Evolutionary conservation across 495 filamentous ascomycete genomes (phyloP).

Genomic region (Hamigera avellanea): DNA sequence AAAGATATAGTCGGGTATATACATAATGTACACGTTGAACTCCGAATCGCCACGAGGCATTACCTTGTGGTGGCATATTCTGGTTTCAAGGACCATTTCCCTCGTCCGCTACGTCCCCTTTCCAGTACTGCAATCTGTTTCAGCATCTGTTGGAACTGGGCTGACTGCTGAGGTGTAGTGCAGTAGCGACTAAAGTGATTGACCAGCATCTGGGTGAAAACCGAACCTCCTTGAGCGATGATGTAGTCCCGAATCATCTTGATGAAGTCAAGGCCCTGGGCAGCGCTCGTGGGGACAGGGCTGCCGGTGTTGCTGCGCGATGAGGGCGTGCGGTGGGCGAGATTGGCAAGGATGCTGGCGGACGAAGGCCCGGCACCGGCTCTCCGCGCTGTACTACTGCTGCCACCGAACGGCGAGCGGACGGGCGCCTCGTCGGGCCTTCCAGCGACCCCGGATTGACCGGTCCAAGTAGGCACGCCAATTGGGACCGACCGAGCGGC

Average conservation of each 20-base stretch:
- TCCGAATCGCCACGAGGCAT: too few species aligned
- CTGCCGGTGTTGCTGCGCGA: slow-evolving; percentile 22
- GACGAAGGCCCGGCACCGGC: slow-evolving; percentile 39
- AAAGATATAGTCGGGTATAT: too few species aligned
- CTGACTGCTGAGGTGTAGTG: slow-evolving; percentile 23
- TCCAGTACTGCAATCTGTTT: slow-evolving; percentile 35
- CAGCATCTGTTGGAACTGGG: slow-evolving; percentile 41
- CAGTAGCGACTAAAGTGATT: slow-evolving; percentile 52
- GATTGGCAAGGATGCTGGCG: slow-evolving; percentile 44
- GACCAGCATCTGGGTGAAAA: slow-evolving; percentile 53
- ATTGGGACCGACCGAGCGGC: slow-evolving; percentile 58
- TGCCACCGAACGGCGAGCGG: slow-evolving; percentile 7
- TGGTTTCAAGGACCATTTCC: slow-evolving; percentile 39
- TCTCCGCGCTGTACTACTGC: slow-evolving; percentile 22
- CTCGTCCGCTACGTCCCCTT: slow-evolving; percentile 30
- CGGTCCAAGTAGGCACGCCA: slow-evolving; percentile 91
- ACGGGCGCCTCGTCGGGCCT: slow-evolving; percentile 24
- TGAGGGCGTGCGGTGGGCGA: slow-evolving; percentile 29
- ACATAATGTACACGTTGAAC: too few species aligned
- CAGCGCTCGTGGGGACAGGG: slow-evolving; percentile 1
- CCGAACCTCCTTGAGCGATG: slow-evolving; percentile 46
- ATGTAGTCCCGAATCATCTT: slow-evolving; percentile 48
- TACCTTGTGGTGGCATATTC: slow-evolving; percentile 18
- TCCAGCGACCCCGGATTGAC: slow-evolving; percentile 64
- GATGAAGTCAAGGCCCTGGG: not conserved